A percentile compares a stretch with the other conserved stretches of the same genome.
Conservation (phyloP, 805 yeast genomes). For the Vanderwaltozyma polyspora region DNA sequence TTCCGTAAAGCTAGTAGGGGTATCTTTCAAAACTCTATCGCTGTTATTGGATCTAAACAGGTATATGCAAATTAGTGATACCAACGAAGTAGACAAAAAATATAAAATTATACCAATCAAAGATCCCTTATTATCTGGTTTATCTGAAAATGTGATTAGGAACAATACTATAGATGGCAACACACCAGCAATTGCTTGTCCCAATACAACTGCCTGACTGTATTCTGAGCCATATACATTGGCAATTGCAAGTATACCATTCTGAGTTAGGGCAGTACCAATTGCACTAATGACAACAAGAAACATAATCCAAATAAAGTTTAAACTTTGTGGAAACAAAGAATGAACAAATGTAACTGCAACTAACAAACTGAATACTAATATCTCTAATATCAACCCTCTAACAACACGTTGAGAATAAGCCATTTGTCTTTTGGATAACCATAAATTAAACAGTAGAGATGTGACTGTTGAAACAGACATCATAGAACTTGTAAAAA, state of each 20-base stretch:
- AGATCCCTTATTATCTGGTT: constrained; percentile 12
- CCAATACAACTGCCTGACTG: constrained; percentile 88
- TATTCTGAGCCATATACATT: constrained; percentile 63
- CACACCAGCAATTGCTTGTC: constrained; percentile 91
- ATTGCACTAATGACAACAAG: constrained; percentile 55
- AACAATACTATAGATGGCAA: constrained; percentile 53
- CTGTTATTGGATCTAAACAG: constrained; percentile 19
- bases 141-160: constrained; percentile 36
- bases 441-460: constrained; percentile 43
- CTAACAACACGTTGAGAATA: constrained; percentile 41
- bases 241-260: constrained; percentile 81
- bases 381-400: constrained; percentile 51
- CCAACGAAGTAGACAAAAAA: constrained; percentile 26
- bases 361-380: constrained; percentile 47
- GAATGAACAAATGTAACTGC: constrained; percentile 18
- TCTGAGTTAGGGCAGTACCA: constrained; percentile 78
- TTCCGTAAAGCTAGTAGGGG: no score
- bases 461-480: constrained; percentile 65
- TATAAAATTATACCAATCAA: constrained; percentile 26
- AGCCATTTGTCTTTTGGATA: constrained; percentile 56
- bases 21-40: constrained; percentile 6
- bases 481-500: constrained; percentile 81
- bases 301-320: constrained; percentile 44
- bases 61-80: constrained; percentile 16
- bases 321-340: constrained; percentile 10